Evolutionary conservation across 805 yeast species (phyloP).

Genomic region (Brettanomyces nanus): DNA sequence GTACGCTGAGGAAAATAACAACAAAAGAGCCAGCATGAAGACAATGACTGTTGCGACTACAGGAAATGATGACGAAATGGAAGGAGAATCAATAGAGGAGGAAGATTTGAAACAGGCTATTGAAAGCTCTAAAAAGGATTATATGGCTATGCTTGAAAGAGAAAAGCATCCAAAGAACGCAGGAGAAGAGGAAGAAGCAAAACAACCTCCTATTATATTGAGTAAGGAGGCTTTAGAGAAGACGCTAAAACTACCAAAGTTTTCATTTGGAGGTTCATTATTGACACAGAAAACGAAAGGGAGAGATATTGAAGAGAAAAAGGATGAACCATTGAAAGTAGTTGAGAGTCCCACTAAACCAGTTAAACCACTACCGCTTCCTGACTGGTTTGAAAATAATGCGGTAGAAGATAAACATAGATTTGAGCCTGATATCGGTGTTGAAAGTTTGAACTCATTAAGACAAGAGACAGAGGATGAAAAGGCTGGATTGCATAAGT

Average conservation of each 20-base stretch:
- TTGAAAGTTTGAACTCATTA: background rate
- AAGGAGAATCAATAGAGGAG: conserved; percentile 7
- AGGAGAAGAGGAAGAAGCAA: background rate
- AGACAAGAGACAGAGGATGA: conserved; percentile 29
- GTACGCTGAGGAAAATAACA: conserved; percentile 19
- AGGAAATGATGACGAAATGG: conserved; percentile 1
- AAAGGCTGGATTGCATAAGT: conserved; percentile 41
- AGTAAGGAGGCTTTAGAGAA: conserved; percentile 14
- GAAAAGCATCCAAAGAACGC: conserved; percentile 5
- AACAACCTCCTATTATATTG: conserved; percentile 16
- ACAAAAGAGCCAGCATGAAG: background rate
- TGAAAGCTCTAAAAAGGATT: conserved; percentile 38
- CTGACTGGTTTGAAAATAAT: conserved; percentile 28
- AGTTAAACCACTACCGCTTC: conserved; percentile 14
- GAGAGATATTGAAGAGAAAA: background rate
- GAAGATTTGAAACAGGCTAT: conserved; percentile 36
- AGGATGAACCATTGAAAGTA: background rate
- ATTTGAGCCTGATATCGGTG: conserved; percentile 1
- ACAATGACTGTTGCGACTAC: background rate
- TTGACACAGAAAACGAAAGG: conserved; percentile 2
- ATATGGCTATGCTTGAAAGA: conserved; percentile 21
- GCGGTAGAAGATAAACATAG: conserved; percentile 4
- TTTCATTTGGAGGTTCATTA: conserved; percentile 11
- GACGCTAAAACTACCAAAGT: conserved; percentile 9
- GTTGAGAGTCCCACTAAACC: conserved; percentile 5